Percentiles rank a stretch among this genome's conserved stretches.
These are phyloP conservation scores for Alliaria petiolata DNA, from an alignment of 345 rosid genomes.

Conservation along the genomic window DNA sequence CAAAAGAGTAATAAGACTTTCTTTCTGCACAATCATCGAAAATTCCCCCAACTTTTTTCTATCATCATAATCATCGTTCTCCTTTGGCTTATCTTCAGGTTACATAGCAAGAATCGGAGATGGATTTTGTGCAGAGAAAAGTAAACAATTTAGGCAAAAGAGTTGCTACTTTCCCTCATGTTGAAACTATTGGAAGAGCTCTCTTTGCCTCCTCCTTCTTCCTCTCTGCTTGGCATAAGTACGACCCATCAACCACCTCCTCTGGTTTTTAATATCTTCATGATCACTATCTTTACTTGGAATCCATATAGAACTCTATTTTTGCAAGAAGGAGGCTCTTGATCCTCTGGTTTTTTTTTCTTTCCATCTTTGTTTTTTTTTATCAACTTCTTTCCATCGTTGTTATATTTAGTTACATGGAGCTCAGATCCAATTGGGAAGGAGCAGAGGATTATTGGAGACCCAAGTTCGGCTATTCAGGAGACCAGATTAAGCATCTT, in stretches of 20 bases:
- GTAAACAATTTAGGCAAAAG: constrained; percentile 23
- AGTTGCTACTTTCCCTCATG: constrained; percentile 26
- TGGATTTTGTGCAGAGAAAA: constrained; percentile 32
- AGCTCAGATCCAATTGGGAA: constrained; percentile 25
- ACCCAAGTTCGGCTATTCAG: constrained; percentile 30
- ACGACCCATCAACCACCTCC: not conserved
- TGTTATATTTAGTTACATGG: constrained; percentile 13
- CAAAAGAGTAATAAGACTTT: not conserved
- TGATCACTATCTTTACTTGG: not conserved
- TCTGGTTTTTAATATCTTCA: not conserved
- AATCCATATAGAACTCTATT: not conserved
- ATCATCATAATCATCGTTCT: not conserved
- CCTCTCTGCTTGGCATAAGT: constrained; percentile 31
- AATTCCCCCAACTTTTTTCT: not conserved
- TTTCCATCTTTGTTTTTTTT: not conserved
- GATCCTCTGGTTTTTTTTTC: not conserved
- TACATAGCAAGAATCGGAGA: constrained; percentile 9
- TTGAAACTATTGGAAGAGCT: constrained; percentile 27
- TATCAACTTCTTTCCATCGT: too few species aligned
- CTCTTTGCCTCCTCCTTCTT: constrained; percentile 34
- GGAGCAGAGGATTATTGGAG: constrained; percentile 21
- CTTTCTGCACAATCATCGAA: not conserved
- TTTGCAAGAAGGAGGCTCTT: not conserved
- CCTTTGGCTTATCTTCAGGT: not conserved
- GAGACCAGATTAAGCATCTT: constrained; percentile 28